A percentile compares a stretch with the other conserved stretches of the same genome.
Conservation (phyloP, 352 stramenopile species). For the Phytopythium aichiense region DNA sequence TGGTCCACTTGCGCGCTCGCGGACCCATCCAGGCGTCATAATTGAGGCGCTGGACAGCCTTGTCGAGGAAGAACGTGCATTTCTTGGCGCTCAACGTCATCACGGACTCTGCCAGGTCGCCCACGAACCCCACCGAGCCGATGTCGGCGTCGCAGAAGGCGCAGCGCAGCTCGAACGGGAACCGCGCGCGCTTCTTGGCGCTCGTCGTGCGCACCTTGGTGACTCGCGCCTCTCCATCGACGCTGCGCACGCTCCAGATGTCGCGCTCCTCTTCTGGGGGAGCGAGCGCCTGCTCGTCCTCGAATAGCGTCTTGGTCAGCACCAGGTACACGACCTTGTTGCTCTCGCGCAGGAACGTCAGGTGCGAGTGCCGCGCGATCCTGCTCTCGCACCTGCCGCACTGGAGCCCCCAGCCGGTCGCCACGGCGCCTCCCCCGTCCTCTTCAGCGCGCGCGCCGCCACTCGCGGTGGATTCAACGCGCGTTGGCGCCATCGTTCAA, state of each 20-base stretch:
- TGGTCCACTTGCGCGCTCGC: conserved; percentile 27
- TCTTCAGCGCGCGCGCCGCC: not conserved
- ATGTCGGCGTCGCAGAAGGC: conserved; percentile 42
- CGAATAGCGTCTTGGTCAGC: conserved; percentile 31
- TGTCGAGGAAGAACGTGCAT: conserved; percentile 30
- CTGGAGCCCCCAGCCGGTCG: conserved; percentile 18
- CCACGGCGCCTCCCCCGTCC: conserved; percentile 1
- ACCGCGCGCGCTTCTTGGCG: conserved; percentile 23
- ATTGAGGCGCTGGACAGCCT: conserved; percentile 4
- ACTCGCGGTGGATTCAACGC: not conserved
- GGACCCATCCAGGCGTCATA: conserved; percentile 3
- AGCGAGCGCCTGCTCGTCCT: conserved; percentile 23
- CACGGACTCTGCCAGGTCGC: conserved; percentile 30
- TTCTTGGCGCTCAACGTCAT: conserved; percentile 51
- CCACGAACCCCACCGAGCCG: conserved; percentile 30
- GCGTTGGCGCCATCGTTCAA: not conserved
- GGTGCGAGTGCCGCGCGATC: conserved; percentile 30
- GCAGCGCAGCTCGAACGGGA: conserved; percentile 58
- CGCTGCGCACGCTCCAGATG: conserved; percentile 30
- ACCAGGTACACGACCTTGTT: conserved; percentile 41
- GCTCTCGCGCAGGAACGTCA: conserved; percentile 52
- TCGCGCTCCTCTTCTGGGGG: conserved; percentile 15
- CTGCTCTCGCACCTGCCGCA: conserved; percentile 25
- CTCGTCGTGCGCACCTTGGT: conserved; percentile 44
- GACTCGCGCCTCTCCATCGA: conserved; percentile 26